A percentile compares a stretch with the other conserved stretches of the same genome.
phyloP scores from a whole-genome alignment of 768 basidiomycete genomes.

The Serendipita sp. region DNA sequence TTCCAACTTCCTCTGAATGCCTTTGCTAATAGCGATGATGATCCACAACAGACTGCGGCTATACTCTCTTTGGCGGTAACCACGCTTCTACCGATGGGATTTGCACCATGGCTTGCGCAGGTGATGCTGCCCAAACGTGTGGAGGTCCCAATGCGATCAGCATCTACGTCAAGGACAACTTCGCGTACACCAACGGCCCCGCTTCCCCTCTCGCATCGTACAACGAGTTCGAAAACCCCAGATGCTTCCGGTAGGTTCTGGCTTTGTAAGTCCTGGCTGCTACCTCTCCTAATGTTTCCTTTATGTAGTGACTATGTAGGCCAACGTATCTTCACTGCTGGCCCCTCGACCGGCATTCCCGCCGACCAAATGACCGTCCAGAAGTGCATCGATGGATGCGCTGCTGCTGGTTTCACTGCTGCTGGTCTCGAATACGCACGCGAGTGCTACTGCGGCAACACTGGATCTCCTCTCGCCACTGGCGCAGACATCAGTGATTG shows the following conservation, averaged over 20 bases:
- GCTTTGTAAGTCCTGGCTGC: too few species aligned
- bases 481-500: background rate
- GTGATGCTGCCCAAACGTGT: background rate
- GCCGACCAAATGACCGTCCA: slow-evolving; percentile 31
- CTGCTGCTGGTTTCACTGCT: background rate
- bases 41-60: too few species aligned
- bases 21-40: too few species aligned
- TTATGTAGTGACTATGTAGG: background rate
- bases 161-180: background rate
- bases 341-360: background rate
- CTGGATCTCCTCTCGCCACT: background rate
- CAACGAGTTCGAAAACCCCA: background rate
- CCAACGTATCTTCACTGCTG: background rate
- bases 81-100: too few species aligned
- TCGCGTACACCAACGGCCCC: background rate
- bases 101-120: background rate
- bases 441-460: slow-evolving; percentile 7
- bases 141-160: background rate
- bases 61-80: too few species aligned
- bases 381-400: slow-evolving; percentile 11
- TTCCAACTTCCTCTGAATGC: too few species aligned
- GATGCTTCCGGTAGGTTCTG: background rate
- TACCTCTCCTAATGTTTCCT: too few species aligned
- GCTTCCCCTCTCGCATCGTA: background rate
- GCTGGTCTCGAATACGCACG: slow-evolving; percentile 3